Evolutionary conservation across 129 eudicot genomes (phyloP), one percentile per base, ranked within the genome.

Genomic region (Silybum marianum): DNA sequence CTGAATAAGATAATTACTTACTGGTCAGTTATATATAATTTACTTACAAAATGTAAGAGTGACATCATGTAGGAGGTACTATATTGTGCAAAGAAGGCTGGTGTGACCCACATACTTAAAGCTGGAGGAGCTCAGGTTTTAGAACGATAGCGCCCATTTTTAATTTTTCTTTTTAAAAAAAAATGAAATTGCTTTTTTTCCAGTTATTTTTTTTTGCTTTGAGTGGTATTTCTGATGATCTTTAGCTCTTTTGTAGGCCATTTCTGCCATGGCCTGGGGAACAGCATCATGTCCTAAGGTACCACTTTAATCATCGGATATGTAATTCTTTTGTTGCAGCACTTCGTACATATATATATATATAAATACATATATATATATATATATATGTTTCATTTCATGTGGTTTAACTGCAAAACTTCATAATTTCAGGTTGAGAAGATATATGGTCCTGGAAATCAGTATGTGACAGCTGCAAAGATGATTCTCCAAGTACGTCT

Each of bases 181-280:
- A n/a, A n/a, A 8, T 36, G 69, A 71, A 21, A 54, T 67, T 1
- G 11, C 26, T 46, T 32, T 4, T 38, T 74, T 68, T 1, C 32
- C 11, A 16, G 9, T 76, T 65, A 30, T 18, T 24, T 48, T 11
- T 19, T 83, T 69, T 10, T 22, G 13, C 3, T 30, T 65, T 30
- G 19, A 16, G 46, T 60, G 24, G 9, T 26, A n/a, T 44, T 76
- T 77, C 67, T 91, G 24, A 63, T 72, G 6, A 72, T 54, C 25
- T 81, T 67, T 70, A 72, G 28, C 74, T 71, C 67, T 85, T 28
- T 28, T 86, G 74, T 86, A 96, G 99, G 99, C 99, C 63, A 93
- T 96, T 81, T 81, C 99, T 91, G 99, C 99, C 71, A 96, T 96
- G 99, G 98, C 98, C 44, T 96, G 99, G 99, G 99, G 99, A 58